Evolutionary conservation across 805 yeast species (phyloP), one percentile per base, ranked within the genome.

Genomic region (Metschnikowia koreensis): DNA sequence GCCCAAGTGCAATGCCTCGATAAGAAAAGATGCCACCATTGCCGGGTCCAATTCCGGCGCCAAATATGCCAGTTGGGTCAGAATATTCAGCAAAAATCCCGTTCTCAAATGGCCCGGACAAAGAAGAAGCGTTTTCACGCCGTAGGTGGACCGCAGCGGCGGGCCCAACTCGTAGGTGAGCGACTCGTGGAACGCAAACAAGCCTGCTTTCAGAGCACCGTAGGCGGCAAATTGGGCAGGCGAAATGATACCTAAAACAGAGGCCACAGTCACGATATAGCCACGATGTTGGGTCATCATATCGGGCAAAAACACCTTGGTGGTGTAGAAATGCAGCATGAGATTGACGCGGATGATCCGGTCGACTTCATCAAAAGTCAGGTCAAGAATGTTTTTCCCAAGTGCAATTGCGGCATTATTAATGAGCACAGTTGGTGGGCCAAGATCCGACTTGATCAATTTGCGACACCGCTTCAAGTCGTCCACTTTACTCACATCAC

Each of bases 51-150:
- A 72, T 53, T 87, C 88, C 0, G 97, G 98, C 0, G 98, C 98
- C 7, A 92, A 65, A 5, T 86, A 57, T 3, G 76, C 70, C 10
- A 88, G 83, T 0, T 97, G 97, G 0, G 97, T 86, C 31, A 68
- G 55, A 6, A 93, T 88, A 1, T 84, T 83, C 15, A 73, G 72
- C 65, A 93, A 93, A 89, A 93, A 79, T 2, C 65, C 60, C 0
- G 97, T 90, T 45, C 76, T 79, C 55, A 93, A 66, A 64, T 93
- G 97, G 0, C 98, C 98, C 0, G 97, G 96, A 58, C 94, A 85
- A 0, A 93, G 76, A 36, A 93, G 71, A 50, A 93, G 69, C 0
- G 96, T 86, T 58, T 84, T 84, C 15, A 93, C 80, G 8, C 88
- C 84, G 4, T 69, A 64, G 1, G 68, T 65, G 47, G 68, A 71